These are phyloP conservation scores for Linum usitatissimum DNA, from an alignment of 345 rosid genomes.

Conservation along the genomic window DNA sequence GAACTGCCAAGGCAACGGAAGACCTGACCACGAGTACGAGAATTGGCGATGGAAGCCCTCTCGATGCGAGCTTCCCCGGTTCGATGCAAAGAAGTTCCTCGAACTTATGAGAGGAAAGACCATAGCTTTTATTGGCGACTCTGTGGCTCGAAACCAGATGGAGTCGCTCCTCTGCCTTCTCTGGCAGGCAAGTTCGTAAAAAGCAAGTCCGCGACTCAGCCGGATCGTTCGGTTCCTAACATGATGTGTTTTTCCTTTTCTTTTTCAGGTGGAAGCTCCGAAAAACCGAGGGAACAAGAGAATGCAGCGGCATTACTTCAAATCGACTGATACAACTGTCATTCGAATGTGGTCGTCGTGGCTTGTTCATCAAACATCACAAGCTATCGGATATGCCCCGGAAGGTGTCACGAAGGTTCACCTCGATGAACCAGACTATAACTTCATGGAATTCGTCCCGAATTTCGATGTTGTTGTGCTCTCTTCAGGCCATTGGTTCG, in stretches of 20 bases:
- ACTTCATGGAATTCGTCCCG: conserved; percentile 59
- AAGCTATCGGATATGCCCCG: conserved; percentile 55
- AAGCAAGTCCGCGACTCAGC: no score
- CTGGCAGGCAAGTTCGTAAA: conserved; percentile 67
- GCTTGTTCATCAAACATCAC: conserved; percentile 64
- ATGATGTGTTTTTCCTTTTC: neutral
- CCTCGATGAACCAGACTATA: conserved; percentile 66
- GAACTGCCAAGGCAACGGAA: conserved; percentile 98
- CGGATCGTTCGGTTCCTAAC: no score
- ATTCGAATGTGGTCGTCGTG: conserved; percentile 95
- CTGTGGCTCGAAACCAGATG: conserved; percentile 98
- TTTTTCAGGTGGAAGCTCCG: conserved; percentile 83
- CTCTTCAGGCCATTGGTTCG: conserved; percentile 98
- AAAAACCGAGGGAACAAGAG: conserved; percentile 69
- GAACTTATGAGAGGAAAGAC: conserved; percentile 93
- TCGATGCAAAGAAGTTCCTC: conserved; percentile 77
- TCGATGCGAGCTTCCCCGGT: conserved; percentile 81
- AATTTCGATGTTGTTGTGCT: conserved; percentile 65
- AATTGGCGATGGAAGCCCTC: conserved; percentile 93
- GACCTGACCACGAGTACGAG: conserved; percentile 88
- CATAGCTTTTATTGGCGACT: conserved; percentile 83
- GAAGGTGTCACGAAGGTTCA: conserved; percentile 72
- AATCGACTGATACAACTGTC: conserved; percentile 56
- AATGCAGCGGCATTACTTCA: conserved; percentile 82
- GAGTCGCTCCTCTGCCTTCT: conserved; percentile 95